Conservation (phyloP, 768 basidiomycete species). For the Lactarius akahatsu region DNA sequence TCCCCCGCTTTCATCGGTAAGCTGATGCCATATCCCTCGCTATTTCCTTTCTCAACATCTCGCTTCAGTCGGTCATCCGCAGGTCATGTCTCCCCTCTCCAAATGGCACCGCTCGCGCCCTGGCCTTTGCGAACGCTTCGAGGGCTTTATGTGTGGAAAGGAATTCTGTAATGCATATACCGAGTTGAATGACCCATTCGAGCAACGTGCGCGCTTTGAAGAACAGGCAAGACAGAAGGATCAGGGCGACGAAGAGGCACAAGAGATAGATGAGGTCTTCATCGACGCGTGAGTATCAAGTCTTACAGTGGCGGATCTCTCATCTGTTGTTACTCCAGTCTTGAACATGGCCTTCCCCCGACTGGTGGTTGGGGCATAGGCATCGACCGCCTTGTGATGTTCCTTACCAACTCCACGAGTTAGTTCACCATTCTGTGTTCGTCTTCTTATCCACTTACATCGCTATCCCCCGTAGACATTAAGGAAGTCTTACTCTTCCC, state of each 20-base stretch:
- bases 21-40: conserved; percentile 27
- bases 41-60: background rate
- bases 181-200: conserved; percentile 98
- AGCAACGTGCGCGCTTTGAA: conserved; percentile 93
- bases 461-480: conserved; percentile 58
- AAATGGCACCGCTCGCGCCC: conserved; percentile 98
- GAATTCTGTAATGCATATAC: conserved; percentile 99
- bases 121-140: conserved; percentile 97
- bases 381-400: conserved; percentile 97
- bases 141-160: conserved; percentile 97
- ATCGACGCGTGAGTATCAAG: conserved; percentile 76
- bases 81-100: conserved; percentile 99
- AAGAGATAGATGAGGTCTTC: conserved; percentile 94
- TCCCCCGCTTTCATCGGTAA: conserved; percentile 93
- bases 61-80: conserved; percentile 85
- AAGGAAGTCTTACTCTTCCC: conserved; percentile 97
- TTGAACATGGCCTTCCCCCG: conserved; percentile 96
- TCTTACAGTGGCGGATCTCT: background rate
- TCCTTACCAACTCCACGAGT: conserved; percentile 96
- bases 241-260: conserved; percentile 96
- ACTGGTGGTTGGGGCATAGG: conserved; percentile 98
- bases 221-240: conserved; percentile 95
- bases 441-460: conserved; percentile 17
- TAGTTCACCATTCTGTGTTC: conserved; percentile 34
- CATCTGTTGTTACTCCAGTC: conserved; percentile 44